Base-by-base conservation (phyloP, 2,329 filamentous ascomycete species). In the Cercospora sp. region DNA sequence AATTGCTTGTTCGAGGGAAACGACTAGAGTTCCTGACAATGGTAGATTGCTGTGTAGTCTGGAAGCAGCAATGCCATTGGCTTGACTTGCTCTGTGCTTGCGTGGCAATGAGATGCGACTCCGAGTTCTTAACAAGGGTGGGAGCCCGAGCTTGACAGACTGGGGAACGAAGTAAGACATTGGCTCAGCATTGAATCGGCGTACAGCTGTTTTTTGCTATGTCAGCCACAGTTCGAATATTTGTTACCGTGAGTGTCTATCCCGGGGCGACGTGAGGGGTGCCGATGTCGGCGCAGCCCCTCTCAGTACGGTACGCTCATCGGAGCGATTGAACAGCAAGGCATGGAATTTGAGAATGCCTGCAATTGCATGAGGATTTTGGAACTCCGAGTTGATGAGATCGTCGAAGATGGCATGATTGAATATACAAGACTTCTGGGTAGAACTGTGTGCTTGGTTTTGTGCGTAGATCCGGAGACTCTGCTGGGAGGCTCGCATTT, bases 1-100 rank as follows among this genome's bases (percentile, higher is more conserved):
- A 43, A 76, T 72, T 16, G 74, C 74, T 72, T 75, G 74, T 69
- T 76, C 74, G 12, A 75, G 72, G 16, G 73, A 73, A 10, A 76
- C 71, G 3, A 76, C 73, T 6, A 71, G 63, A 37, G 66, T 72
- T 18, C 72, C 74, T 5, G 72, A 69, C 5, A 76, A 66, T 10
- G 74, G 74, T 9, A 74, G 72, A n/a, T 63, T 71, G 53, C 55
- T 30, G 26, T 28, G 24, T 24, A 28, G 49, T 5, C 49, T 28
- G 2, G 1, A 18, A 28, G 10, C 49, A 53, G 49, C 3, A 5
- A 53, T 16, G 49, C 24, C 13, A 30, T 53, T 53, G 5, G 5
- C 24, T 26, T 28, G 21, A 28, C 49, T 53, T 16, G 49, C 13
- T 53, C 45, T 24, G 21, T 24, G 26, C 45, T 21, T 13, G 2